Evolutionary conservation across 2,329 filamentous ascomycete genomes (phyloP).

Genomic region (Ilyonectria robusta): DNA sequence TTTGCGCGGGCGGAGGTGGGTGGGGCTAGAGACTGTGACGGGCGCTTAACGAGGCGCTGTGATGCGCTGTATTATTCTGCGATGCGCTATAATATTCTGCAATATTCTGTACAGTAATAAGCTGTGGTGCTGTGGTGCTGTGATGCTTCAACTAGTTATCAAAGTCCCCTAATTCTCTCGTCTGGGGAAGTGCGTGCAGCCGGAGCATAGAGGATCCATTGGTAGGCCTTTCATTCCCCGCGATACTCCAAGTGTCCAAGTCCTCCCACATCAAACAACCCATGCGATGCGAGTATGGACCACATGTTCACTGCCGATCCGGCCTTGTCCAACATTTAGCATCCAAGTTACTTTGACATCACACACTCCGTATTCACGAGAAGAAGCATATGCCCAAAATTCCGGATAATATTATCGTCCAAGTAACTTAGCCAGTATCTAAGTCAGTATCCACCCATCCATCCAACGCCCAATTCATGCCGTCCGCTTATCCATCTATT

Average conservation of each 20-base stretch:
- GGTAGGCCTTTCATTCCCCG: too few relatives aligned
- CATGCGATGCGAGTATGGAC: too few relatives aligned
- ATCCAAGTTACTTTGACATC: background rate
- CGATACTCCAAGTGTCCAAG: too few relatives aligned
- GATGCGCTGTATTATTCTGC: constrained; percentile 1
- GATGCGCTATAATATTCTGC: background rate
- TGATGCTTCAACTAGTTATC: too few relatives aligned
- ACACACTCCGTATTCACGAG: background rate
- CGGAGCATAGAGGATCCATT: too few relatives aligned
- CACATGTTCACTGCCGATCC: too few relatives aligned
- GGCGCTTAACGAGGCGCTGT: constrained; percentile 22
- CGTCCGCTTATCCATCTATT: background rate
- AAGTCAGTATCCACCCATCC: background rate
- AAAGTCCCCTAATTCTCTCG: background rate
- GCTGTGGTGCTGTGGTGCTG: too few relatives aligned
- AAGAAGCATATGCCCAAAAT: background rate
- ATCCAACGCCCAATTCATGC: background rate
- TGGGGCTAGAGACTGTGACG: background rate
- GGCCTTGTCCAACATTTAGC: background rate
- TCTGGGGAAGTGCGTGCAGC: too few relatives aligned
- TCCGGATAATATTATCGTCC: background rate
- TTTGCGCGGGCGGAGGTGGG: background rate
- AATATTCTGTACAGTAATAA: too few relatives aligned
- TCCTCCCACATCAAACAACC: too few relatives aligned
- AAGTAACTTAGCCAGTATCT: background rate